Evolutionary conservation across 2,329 filamentous ascomycete species (phyloP).

Genomic region (Cryoendolithus antarcticus): DNA sequence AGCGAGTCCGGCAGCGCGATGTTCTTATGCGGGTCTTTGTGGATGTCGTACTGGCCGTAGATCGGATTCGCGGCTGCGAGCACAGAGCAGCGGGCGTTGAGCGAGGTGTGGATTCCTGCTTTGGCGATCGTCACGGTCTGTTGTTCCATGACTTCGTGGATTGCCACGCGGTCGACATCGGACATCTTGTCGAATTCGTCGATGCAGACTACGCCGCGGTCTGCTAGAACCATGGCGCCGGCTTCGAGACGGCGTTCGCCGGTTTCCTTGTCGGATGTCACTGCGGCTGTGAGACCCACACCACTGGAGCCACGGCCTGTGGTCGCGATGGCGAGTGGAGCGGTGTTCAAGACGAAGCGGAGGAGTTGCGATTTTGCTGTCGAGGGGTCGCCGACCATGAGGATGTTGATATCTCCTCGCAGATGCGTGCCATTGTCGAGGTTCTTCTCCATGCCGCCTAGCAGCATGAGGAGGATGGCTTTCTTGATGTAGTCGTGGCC

Average conservation of each 20-base stretch:
- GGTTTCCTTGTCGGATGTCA: constrained; percentile 94
- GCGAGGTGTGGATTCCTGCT: constrained; percentile 91
- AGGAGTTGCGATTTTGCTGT: constrained; percentile 97
- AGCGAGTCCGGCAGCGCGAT: constrained; percentile 94
- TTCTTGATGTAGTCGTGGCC: constrained; percentile 98
- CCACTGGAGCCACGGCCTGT: constrained; percentile 91
- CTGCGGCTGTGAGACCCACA: constrained; percentile 92
- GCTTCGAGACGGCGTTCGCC: constrained; percentile 89
- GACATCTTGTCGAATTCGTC: constrained; percentile 99
- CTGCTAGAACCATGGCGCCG: constrained; percentile 95
- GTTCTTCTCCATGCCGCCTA: constrained; percentile 97
- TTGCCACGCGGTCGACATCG: constrained; percentile 91
- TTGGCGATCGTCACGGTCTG: constrained; percentile 99
- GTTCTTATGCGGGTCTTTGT: constrained; percentile 98
- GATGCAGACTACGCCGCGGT: constrained; percentile 95
- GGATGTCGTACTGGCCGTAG: constrained; percentile 94
- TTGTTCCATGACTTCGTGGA: constrained; percentile 99
- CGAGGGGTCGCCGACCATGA: constrained; percentile 98
- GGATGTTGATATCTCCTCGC: constrained; percentile 95
- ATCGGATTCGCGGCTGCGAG: constrained; percentile 95
- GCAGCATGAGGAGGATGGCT: constrained; percentile 85
- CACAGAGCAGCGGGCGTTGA: constrained; percentile 94
- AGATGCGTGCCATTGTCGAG: constrained; percentile 95
- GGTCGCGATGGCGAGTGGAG: constrained; percentile 89
- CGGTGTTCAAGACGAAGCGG: constrained; percentile 93